Evolutionary conservation across 2,329 filamentous ascomycete species (phyloP), one percentile per base, ranked within the genome.

Genomic region (Malbranchea zuffiana): DNA sequence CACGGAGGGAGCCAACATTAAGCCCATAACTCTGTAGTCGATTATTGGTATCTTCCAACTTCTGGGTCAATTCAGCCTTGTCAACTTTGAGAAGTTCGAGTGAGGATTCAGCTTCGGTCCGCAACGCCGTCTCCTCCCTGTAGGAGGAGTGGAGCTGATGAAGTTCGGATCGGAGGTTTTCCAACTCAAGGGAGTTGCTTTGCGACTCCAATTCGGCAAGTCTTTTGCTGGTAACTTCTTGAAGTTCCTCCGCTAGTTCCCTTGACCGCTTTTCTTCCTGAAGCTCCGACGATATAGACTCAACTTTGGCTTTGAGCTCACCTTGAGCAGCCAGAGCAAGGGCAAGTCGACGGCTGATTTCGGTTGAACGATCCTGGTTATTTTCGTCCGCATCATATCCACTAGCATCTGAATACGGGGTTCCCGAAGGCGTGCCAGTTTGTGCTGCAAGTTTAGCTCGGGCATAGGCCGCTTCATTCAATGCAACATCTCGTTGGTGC

Each of bases 381-480:
- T 62, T 58, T 17, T 62, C 62, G 34, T 82, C 80, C 24, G 75
- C 68, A 33, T 79, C 75, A 3, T 62, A 73, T 36, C 59, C 55
- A 46, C 39, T 68, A 30, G 77, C 76, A 2, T 74, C 57, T 3
- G 63, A 65, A 40, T 68, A 66, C 5, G 70, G 68, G 5, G 69
- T 72, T n/a, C 68, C 66, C 27, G 67, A 67, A 35, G 76, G 71
- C 48, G 80, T 85, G n/a, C 69, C 70, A 24, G 73, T 78, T 45
- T 86, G 80, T 5, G 86, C 87, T 19, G 87, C 87, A 35, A 95
- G 67, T 55, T 85, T 95, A 2, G 92, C 86, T 55, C 92, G 94
- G 21, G 87, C 84, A 59, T 96, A 96, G 0, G 90, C 82, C 1
- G 90, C 90, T 62, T 98, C 92, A 50, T 80, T 82, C 37, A 98